Conservation (phyloP, 257 asterid species). For the Primulina huaijiensis region DNA sequence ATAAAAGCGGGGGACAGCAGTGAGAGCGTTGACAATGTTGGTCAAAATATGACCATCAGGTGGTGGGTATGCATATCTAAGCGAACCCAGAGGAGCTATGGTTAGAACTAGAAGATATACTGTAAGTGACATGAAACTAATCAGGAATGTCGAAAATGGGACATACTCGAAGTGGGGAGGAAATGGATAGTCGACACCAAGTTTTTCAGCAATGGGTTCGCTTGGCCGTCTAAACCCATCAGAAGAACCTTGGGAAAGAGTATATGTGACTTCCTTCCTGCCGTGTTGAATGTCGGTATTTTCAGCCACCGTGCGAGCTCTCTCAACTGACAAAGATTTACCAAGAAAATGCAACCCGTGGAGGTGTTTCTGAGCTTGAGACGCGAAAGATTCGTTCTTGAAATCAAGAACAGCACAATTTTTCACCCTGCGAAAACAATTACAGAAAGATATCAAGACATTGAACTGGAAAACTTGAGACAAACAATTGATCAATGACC, state of each 20-base stretch:
- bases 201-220: constrained; percentile 75
- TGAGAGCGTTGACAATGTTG: constrained; percentile 88
- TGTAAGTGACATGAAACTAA: not conserved
- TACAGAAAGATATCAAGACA: not conserved
- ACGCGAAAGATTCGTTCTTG: constrained; percentile 57
- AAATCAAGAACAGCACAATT: constrained; percentile 84
- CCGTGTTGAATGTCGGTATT: constrained; percentile 32
- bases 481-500: not conserved
- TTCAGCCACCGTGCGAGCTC: constrained; percentile 49
- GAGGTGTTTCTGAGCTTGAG: constrained; percentile 74
- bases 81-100: no score
- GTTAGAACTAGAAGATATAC: not conserved
- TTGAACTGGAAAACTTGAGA: not conserved
- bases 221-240: constrained; percentile 31
- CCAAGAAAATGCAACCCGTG: constrained; percentile 90
- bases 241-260: constrained; percentile 27
- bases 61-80: constrained; percentile 80
- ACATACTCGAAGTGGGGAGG: constrained; percentile 92
- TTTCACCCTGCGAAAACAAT: constrained; percentile 43
- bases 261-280: constrained; percentile 25
- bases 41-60: constrained; percentile 92
- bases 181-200: constrained; percentile 88
- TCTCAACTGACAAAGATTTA: constrained; percentile 64
- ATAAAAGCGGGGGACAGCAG: constrained; percentile 96
- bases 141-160: constrained; percentile 15